phyloP scores from a whole-genome alignment of 352 stramenopile genomes.

The Salisapilia sapeloensis region DNA sequence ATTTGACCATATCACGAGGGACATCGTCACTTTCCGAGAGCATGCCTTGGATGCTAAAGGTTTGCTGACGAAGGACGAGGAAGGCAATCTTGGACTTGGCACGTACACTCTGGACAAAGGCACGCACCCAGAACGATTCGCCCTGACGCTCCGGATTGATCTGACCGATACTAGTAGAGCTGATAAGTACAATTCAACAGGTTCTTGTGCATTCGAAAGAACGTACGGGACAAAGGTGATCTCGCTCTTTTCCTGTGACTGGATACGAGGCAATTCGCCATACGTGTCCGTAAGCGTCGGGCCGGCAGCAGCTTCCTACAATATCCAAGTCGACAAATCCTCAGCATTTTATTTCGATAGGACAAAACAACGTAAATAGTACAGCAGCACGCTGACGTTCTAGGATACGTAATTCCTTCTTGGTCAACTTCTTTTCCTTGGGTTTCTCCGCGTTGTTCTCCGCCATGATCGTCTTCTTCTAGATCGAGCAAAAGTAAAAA shows the following conservation, averaged over 20 bases:
- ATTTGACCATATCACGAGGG: conserved; percentile 95
- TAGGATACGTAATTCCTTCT: conserved; percentile 82
- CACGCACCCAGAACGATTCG: conserved; percentile 90
- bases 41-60: conserved; percentile 92
- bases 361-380: conserved; percentile 2
- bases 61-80: conserved; percentile 91
- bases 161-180: conserved; percentile 33
- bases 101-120: conserved; percentile 89
- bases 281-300: conserved; percentile 74
- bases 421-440: conserved; percentile 75
- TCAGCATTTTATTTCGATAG: conserved; percentile 31
- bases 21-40: conserved; percentile 76
- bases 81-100: conserved; percentile 92
- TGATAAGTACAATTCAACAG: conserved; percentile 16
- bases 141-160: conserved; percentile 68
- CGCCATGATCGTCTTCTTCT: conserved; percentile 6
- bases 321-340: conserved; percentile 3
- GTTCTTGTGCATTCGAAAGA: conserved; percentile 10
- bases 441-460: conserved; percentile 13
- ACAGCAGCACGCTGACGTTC: conserved; percentile 72
- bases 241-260: conserved; percentile 77
- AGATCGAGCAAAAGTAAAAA: not conserved
- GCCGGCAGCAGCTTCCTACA: conserved; percentile 25
- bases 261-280: conserved; percentile 78
- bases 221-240: conserved; percentile 41